A percentile compares a stretch with the other conserved stretches of the same genome.
phyloP scores from a whole-genome alignment of 2,329 filamentous ascomycete genomes.

The Fusarium papillatum region DNA sequence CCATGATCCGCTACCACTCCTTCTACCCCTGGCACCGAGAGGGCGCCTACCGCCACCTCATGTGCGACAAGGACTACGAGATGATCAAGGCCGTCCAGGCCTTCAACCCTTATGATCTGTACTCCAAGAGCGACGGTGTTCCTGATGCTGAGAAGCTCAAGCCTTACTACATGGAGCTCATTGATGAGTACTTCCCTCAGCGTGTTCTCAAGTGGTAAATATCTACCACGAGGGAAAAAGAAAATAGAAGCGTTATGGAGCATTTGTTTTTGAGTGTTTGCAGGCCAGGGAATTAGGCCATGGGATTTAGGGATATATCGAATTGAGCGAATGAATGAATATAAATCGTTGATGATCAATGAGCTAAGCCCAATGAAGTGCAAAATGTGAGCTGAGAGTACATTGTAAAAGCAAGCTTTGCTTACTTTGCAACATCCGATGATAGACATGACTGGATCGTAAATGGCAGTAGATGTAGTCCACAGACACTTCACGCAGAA shows the following conservation, averaged over 20 bases:
- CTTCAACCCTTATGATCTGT: conserved; percentile 93
- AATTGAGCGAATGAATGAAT: conserved; percentile 30
- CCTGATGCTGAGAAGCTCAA: conserved; percentile 84
- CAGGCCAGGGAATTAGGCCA: conserved; percentile 10
- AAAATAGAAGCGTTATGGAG: conserved; percentile 9
- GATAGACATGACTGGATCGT: not conserved
- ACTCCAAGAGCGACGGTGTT: conserved; percentile 90
- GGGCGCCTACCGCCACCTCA: conserved; percentile 85
- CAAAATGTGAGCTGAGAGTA: not conserved
- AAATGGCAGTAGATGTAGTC: not conserved
- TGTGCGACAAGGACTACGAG: conserved; percentile 84
- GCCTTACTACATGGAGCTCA: conserved; percentile 59
- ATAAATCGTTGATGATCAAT: conserved; percentile 11
- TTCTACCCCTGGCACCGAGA: conserved; percentile 94
- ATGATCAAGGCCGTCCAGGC: conserved; percentile 87
- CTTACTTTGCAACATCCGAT: not conserved
- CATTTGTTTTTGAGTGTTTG: conserved; percentile 6
- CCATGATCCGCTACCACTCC: conserved; percentile 94
- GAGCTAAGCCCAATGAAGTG: not conserved
- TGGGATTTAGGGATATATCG: conserved; percentile 22
- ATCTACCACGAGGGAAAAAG: not conserved
- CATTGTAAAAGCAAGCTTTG: not conserved
- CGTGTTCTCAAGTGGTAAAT: conserved; percentile 55
- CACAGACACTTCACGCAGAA: not conserved
- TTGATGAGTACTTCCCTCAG: conserved; percentile 58